Percentiles rank a stretch among this genome's conserved stretches.
These are phyloP conservation scores for Fomes fomentarius DNA, from an alignment of 1,284 basidiomycete genomes.

Conservation along the genomic window DNA sequence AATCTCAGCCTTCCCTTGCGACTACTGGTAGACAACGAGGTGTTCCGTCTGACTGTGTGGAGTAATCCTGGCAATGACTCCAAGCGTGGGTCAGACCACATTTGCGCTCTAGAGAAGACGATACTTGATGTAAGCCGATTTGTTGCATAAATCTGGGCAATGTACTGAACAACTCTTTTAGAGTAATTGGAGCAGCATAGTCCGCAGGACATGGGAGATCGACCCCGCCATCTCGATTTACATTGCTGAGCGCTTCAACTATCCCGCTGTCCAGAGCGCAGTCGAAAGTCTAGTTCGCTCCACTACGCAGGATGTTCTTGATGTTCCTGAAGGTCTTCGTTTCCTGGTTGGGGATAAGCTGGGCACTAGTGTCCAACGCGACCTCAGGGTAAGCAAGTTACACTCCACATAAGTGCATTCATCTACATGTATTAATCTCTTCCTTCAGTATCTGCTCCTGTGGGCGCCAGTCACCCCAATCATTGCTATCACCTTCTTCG, in stretches of 20 bases:
- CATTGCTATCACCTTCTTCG: constrained; percentile 86
- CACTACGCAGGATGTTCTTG: constrained; percentile 72
- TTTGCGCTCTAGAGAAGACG: constrained; percentile 58
- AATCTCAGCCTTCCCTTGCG: constrained; percentile 76
- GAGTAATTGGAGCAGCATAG: constrained; percentile 69
- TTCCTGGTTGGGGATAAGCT: constrained; percentile 80
- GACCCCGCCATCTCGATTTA: constrained; percentile 85
- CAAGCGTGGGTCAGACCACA: constrained; percentile 66
- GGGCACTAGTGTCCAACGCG: constrained; percentile 57
- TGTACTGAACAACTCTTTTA: constrained; percentile 36
- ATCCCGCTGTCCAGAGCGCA: constrained; percentile 64
- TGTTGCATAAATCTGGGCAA: not conserved
- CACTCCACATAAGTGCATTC: not conserved
- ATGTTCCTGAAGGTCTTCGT: constrained; percentile 79
- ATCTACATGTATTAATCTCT: not conserved
- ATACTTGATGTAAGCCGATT: constrained; percentile 56
- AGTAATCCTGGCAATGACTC: constrained; percentile 83
- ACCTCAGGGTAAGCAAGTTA: constrained; percentile 66
- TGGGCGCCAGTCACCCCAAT: constrained; percentile 93
- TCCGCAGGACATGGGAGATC: constrained; percentile 83
- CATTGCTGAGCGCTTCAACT: constrained; percentile 87
- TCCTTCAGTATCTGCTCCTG: constrained; percentile 75
- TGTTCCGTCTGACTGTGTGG: constrained; percentile 89
- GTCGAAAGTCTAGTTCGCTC: constrained; percentile 77
- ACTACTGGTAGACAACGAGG: constrained; percentile 90